These are phyloP conservation scores for Dactylellina haptotyla DNA, from an alignment of 2,329 filamentous ascomycete species.

Conservation along the genomic window DNA sequence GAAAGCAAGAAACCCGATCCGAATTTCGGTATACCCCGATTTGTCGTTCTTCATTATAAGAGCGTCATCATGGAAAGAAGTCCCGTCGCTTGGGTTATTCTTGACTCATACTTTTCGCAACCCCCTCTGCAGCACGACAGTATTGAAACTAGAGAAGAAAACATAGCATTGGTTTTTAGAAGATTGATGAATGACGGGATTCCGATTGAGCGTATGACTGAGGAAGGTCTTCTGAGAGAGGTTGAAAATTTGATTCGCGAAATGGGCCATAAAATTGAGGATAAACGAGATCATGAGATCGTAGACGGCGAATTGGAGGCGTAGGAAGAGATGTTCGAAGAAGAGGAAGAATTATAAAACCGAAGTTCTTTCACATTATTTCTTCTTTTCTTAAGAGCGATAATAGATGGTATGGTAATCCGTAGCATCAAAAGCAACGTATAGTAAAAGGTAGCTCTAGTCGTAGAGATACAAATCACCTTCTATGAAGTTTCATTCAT, in stretches of 20 bases:
- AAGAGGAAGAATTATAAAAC: neutral
- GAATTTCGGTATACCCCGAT: constrained; percentile 3
- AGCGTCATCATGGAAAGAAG: neutral
- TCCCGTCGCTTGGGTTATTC: constrained; percentile 13
- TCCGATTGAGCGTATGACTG: neutral
- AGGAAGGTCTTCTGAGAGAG: neutral
- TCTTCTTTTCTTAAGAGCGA: neutral
- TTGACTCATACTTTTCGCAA: constrained; percentile 3
- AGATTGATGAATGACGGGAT: neutral
- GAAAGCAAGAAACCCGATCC: neutral
- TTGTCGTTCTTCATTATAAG: neutral
- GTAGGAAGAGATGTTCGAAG: neutral
- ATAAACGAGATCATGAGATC: neutral
- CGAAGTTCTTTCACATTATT: neutral
- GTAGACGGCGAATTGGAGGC: neutral
- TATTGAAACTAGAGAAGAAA: constrained; percentile 6
- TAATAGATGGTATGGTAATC: no score
- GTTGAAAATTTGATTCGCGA: neutral
- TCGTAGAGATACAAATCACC: no score
- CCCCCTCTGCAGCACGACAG: neutral
- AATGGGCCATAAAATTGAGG: neutral
- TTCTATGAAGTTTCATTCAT: no score
- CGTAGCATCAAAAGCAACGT: no score
- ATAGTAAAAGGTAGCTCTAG: no score
- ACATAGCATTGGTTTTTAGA: constrained; percentile 14